A percentile compares a stretch with the other conserved stretches of the same genome.
Evolutionary conservation across 1,139 yeast species (phyloP).

Genomic region (Pneumocystis carinii): DNA sequence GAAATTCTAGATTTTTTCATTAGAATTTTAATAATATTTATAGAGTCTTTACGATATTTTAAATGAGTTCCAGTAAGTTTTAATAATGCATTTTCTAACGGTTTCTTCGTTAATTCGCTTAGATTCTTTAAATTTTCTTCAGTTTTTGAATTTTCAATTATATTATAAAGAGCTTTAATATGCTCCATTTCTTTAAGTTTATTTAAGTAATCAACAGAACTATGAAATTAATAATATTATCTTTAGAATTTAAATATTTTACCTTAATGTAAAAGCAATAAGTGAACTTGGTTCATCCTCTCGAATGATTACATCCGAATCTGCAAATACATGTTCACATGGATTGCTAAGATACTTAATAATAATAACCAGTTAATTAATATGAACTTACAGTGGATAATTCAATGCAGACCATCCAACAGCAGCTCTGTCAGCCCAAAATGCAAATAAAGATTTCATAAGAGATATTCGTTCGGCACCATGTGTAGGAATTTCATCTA

Average conservation of each 20-base stretch:
- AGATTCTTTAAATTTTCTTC: background rate
- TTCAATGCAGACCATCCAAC: slow-evolving; percentile 87
- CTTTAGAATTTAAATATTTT: background rate
- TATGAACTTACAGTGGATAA: slow-evolving; percentile 42
- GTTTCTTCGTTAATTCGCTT: slow-evolving; percentile 1
- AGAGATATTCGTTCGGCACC: slow-evolving; percentile 55
- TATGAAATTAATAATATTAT: slow-evolving; percentile 9
- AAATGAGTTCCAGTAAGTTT: slow-evolving; percentile 79
- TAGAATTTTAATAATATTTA: background rate
- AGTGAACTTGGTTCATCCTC: slow-evolving; percentile 95
- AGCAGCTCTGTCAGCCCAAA: slow-evolving; percentile 97
- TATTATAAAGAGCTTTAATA: background rate
- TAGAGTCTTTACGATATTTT: slow-evolving; percentile 40
- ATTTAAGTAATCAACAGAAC: slow-evolving; percentile 14
- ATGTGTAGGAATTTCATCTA: slow-evolving; percentile 6
- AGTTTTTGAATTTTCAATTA: background rate
- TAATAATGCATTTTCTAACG: slow-evolving; percentile 53
- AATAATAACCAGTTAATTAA: background rate
- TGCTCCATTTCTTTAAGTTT: slow-evolving; percentile 4
- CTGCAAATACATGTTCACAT: slow-evolving; percentile 83
- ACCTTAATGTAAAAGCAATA: slow-evolving; percentile 66
- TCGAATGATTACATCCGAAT: slow-evolving; percentile 81
- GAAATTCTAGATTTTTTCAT: slow-evolving; percentile 32
- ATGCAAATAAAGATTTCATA: slow-evolving; percentile 69
- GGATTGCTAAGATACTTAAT: slow-evolving; percentile 25